Base-by-base conservation (phyloP, 2,329 filamentous ascomycete species). In the Dactylellina haptotyla region DNA sequence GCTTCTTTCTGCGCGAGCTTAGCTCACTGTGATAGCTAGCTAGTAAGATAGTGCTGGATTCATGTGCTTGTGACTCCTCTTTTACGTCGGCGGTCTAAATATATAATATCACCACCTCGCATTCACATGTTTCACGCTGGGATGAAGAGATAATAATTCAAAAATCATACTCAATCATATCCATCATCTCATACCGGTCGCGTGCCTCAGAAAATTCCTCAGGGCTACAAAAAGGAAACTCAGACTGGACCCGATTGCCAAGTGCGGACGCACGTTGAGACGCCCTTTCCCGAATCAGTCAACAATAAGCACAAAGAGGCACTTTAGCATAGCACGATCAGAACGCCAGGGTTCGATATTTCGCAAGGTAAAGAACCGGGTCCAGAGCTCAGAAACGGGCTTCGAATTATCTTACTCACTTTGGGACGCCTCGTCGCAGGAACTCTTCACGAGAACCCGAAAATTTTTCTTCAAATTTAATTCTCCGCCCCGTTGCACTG, bases 401-500 rank as follows among this genome's bases (percentile, higher is more conserved):
- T 43, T 37, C 20, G 45, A 34, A 37, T 56, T 32, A 51, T 54
- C 39, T 16, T 54, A 32, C 50, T 54, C 50, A 54, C 50, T 1
- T 23, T 39, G 26, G 9, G 14, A 14, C 20, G 48, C 25, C 25
- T 51, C 50, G 18, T 23, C 30, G 16, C 32, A 53, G 37, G 61
- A 65, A 65, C 62, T 66, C 51, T 41, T 48, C 50, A 14, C 50
- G 50, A 37, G n/a, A n/a, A n/a, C n/a, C n/a, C n/a, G n/a, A 54
- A 54, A 54, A 39, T 54, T 54, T 54, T 23, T 20, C 8, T 45
- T 32, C 50, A n/a, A 34, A 23, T 14, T 20, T n/a, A 20, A 25
- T 6, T 5, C 30, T 23, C 53, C 14, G 18, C 43, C 34, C n/a
- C n/a, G n/a, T n/a, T n/a, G n/a, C n/a, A n/a, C n/a, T n/a, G 53